Conservation (phyloP, 2,329 filamentous ascomycete genomes). For the Fusarium proliferatum region DNA sequence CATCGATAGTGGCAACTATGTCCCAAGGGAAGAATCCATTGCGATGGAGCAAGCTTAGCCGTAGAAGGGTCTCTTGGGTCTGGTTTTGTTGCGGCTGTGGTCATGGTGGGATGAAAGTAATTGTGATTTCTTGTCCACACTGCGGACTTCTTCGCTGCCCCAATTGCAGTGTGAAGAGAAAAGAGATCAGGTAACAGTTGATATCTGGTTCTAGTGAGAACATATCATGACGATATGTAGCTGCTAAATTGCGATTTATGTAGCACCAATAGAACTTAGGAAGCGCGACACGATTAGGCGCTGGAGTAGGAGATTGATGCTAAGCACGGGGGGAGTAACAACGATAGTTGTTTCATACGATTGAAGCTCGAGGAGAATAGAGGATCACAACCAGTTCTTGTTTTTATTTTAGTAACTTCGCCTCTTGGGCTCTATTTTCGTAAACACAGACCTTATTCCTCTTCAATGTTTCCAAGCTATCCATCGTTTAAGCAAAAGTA, state of each 20-base stretch:
- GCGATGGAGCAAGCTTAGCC: rapidly evolving
- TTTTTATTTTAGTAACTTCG: not conserved
- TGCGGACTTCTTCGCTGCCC: rapidly evolving
- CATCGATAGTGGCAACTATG: rapidly evolving
- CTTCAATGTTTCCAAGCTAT: not conserved
- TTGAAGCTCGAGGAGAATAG: not conserved
- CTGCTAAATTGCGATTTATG: rapidly evolving
- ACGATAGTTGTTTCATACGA: not conserved
- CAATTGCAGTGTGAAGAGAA: not conserved
- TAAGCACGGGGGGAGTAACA: too few species aligned
- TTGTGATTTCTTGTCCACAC: rapidly evolving
- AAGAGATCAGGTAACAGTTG: too few species aligned
- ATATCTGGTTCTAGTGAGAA: not conserved
- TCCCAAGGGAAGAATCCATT: rapidly evolving
- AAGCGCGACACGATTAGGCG: not conserved
- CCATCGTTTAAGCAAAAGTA: rapidly evolving
- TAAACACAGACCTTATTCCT: not conserved
- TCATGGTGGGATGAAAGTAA: rapidly evolving
- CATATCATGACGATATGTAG: not conserved
- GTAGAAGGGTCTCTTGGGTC: not conserved
- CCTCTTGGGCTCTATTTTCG: not conserved
- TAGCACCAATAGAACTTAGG: not conserved
- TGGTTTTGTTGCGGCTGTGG: not conserved
- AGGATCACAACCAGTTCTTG: not conserved
- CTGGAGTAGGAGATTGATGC: not conserved